phyloP scores from a whole-genome alignment of 345 rosid species.

The Brassica carinata region DNA sequence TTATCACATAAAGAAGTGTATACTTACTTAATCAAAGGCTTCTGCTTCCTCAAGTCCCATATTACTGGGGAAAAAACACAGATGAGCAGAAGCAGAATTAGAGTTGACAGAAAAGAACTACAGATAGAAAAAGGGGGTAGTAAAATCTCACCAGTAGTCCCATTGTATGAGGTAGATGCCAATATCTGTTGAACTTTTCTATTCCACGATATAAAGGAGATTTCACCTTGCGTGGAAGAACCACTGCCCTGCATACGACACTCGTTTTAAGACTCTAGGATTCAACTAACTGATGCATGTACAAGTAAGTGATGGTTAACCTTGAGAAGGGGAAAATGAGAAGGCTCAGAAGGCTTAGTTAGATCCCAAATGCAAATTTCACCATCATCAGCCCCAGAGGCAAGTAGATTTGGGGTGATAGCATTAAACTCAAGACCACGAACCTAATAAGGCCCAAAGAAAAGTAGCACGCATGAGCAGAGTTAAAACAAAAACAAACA shows the following conservation, averaged over 20 bases:
- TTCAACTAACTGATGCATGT: not conserved
- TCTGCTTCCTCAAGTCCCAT: slow-evolving; percentile 98
- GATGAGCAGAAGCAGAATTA: slow-evolving; percentile 15
- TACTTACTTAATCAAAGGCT: slow-evolving; percentile 84
- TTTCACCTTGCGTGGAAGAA: slow-evolving; percentile 94
- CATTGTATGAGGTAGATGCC: slow-evolving; percentile 91
- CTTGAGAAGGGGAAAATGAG: slow-evolving; percentile 86
- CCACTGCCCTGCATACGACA: slow-evolving; percentile 76
- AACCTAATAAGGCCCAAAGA: slow-evolving; percentile 51
- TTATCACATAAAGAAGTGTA: slow-evolving; percentile 2
- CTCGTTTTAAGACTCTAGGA: slow-evolving; percentile 14
- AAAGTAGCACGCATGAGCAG: not conserved
- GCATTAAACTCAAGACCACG: slow-evolving; percentile 96
- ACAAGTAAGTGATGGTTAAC: slow-evolving; percentile 37
- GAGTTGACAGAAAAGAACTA: not conserved
- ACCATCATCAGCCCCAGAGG: slow-evolving; percentile 98
- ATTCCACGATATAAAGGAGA: slow-evolving; percentile 95
- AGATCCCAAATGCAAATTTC: slow-evolving; percentile 98
- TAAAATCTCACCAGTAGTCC: slow-evolving; percentile 82
- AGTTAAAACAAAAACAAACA: not conserved
- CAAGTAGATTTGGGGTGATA: slow-evolving; percentile 77
- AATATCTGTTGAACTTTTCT: slow-evolving; percentile 89
- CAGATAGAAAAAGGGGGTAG: not conserved
- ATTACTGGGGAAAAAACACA: slow-evolving; percentile 55
- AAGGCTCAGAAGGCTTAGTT: slow-evolving; percentile 73